Conservation (phyloP, 305 asterid genomes). For the Fraxinus nigra region DNA sequence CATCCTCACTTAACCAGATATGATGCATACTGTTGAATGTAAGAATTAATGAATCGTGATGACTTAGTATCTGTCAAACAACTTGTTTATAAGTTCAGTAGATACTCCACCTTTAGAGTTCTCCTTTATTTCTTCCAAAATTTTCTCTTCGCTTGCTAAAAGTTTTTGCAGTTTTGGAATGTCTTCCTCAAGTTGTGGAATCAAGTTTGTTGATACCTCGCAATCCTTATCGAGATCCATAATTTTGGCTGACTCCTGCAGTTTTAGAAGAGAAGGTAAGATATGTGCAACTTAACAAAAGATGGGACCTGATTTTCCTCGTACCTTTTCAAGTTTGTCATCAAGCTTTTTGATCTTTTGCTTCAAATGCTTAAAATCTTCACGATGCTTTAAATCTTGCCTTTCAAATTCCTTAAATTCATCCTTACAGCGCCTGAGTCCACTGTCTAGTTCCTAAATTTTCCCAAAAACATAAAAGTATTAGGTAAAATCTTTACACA, state of each 20-base stretch:
- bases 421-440: slow-evolving; percentile 61
- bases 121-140: slow-evolving; percentile 77
- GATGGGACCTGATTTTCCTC: slow-evolving; percentile 5
- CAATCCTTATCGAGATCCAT: slow-evolving; percentile 61
- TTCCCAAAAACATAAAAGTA: slow-evolving; percentile 9
- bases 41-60: background rate
- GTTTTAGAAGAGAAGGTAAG: slow-evolving; percentile 9
- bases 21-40: background rate
- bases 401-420: slow-evolving; percentile 94
- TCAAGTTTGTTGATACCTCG: slow-evolving; percentile 70
- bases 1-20: background rate
- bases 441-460: slow-evolving; percentile 69
- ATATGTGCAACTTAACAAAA: background rate
- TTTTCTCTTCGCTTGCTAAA: slow-evolving; percentile 68
- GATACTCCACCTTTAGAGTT: slow-evolving; percentile 60
- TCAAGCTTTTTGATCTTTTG: slow-evolving; percentile 79
- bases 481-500: background rate
- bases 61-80: background rate
- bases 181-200: slow-evolving; percentile 76
- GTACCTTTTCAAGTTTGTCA: slow-evolving; percentile 83
- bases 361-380: slow-evolving; percentile 79
- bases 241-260: slow-evolving; percentile 74
- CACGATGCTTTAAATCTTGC: slow-evolving; percentile 83
- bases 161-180: slow-evolving; percentile 66
- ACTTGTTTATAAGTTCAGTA: background rate